A percentile compares a stretch with the other conserved stretches of the same genome.
Conservation (phyloP, 331 rosid genomes). For the Prunus yedoensis region DNA sequence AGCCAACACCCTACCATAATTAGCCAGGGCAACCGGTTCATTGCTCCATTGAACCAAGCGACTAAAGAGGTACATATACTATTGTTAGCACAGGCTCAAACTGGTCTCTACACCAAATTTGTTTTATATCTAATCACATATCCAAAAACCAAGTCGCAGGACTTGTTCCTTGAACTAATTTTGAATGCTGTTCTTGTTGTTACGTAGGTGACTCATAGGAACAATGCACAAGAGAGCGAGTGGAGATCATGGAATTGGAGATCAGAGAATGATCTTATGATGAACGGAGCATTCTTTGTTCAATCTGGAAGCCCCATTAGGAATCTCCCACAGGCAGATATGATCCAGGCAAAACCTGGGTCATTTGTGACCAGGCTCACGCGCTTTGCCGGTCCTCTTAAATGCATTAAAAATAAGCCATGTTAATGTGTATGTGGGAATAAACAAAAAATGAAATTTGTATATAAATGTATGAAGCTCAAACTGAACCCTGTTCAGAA, state of each 20-base stretch:
- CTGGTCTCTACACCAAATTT: no score
- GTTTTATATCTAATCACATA: no score
- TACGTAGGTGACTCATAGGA: conserved; percentile 51
- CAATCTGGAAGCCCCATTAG: conserved; percentile 39
- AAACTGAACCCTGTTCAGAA: conserved; percentile 16
- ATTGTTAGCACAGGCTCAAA: no score
- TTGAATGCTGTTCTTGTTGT: not conserved
- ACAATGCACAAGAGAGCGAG: conserved; percentile 35
- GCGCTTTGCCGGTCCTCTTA: conserved; percentile 46
- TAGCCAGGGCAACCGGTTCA: conserved; percentile 77
- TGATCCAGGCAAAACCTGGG: conserved; percentile 42
- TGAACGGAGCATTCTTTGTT: conserved; percentile 55
- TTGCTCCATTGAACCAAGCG: conserved; percentile 36
- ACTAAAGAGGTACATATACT: conserved; percentile 56
- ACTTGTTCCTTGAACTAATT: not conserved
- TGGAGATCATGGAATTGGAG: conserved; percentile 53
- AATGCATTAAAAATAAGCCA: conserved; percentile 31
- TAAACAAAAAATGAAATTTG: not conserved
- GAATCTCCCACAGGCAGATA: conserved; percentile 2
- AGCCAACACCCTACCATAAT: conserved; percentile 67
- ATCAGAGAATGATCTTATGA: conserved; percentile 46
- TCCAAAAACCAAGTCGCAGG: no score
- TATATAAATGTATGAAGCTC: conserved; percentile 4
- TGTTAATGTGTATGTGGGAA: conserved; percentile 25
- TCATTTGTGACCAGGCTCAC: conserved; percentile 34